Conservation (phyloP, 371 early-diverging fungal species). For the Cladochytrium tenue region DNA sequence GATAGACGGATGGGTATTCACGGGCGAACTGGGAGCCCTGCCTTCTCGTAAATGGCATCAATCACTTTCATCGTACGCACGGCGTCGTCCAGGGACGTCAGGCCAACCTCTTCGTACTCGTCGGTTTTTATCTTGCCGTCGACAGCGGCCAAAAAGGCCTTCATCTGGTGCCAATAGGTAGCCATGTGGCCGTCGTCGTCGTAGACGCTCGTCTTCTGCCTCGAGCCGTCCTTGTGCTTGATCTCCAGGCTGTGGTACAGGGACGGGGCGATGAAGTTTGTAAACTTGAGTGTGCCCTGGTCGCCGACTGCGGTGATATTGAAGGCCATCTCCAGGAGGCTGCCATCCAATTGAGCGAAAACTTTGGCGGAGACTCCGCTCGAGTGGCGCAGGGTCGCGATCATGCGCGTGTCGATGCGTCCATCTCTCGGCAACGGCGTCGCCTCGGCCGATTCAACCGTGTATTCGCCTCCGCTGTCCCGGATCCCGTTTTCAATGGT, state of each 20-base stretch:
- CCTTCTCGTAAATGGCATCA: slow-evolving; percentile 34
- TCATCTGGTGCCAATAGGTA: slow-evolving; percentile 43
- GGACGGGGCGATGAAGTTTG: slow-evolving; percentile 31
- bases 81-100: slow-evolving; percentile 39
- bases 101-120: slow-evolving; percentile 14
- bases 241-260: slow-evolving; percentile 40
- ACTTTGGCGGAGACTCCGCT: slow-evolving; percentile 7
- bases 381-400: slow-evolving; percentile 10
- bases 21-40: slow-evolving; percentile 18
- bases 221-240: slow-evolving; percentile 27
- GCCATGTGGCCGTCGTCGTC: slow-evolving; percentile 24
- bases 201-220: slow-evolving; percentile 23
- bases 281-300: slow-evolving; percentile 33
- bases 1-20: too few relatives aligned
- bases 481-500: slow-evolving; percentile 12
- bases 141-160: slow-evolving; percentile 36
- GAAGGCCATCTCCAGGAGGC: slow-evolving; percentile 23
- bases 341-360: slow-evolving; percentile 18
- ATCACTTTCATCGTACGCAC: slow-evolving; percentile 38
- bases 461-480: background rate
- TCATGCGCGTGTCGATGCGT: slow-evolving; percentile 18
- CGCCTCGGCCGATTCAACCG: slow-evolving; percentile 4
- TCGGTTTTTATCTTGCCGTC: slow-evolving; percentile 9
- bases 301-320: slow-evolving; percentile 29
- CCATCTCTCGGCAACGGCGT: slow-evolving; percentile 3